A percentile compares a stretch with the other conserved stretches of the same genome.
These are phyloP conservation scores for Pseudopithomyces chartarum DNA, from an alignment of 2,329 filamentous ascomycete species.

Conservation along the genomic window DNA sequence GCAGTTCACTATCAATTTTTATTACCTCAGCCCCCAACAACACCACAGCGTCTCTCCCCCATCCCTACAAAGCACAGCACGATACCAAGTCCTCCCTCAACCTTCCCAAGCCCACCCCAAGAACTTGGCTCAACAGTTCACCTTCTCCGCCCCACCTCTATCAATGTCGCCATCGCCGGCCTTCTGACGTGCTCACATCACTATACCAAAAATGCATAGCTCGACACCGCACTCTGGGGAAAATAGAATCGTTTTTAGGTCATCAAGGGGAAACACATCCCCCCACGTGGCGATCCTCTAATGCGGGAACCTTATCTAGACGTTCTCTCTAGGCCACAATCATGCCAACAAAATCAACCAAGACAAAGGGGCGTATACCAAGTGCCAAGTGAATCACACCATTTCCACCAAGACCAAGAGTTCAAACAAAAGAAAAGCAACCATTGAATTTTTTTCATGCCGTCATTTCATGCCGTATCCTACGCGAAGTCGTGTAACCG, in stretches of 20 bases:
- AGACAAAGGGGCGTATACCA: background rate
- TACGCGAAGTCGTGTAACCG: background rate
- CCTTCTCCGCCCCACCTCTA: background rate
- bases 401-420: background rate
- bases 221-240: background rate
- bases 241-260: background rate
- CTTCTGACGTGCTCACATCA: conserved; percentile 8
- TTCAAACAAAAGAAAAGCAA: background rate
- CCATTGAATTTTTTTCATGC: background rate
- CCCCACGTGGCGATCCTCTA: background rate
- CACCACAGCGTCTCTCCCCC: too few relatives aligned
- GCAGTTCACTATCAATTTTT: too few relatives aligned
- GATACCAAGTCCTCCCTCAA: too few relatives aligned
- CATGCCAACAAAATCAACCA: background rate
- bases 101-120: too few relatives aligned
- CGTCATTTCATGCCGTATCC: background rate
- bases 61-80: too few relatives aligned
- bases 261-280: background rate
- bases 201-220: background rate
- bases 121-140: background rate
- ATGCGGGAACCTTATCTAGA: conserved; percentile 6
- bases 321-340: background rate
- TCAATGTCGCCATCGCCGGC: conserved; percentile 3
- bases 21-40: too few relatives aligned
- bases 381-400: background rate